Percentiles rank a stretch among this genome's conserved stretches.
These are phyloP conservation scores for Tulasnella sp. DNA, from an alignment of 768 basidiomycete genomes.

Conservation along the genomic window DNA sequence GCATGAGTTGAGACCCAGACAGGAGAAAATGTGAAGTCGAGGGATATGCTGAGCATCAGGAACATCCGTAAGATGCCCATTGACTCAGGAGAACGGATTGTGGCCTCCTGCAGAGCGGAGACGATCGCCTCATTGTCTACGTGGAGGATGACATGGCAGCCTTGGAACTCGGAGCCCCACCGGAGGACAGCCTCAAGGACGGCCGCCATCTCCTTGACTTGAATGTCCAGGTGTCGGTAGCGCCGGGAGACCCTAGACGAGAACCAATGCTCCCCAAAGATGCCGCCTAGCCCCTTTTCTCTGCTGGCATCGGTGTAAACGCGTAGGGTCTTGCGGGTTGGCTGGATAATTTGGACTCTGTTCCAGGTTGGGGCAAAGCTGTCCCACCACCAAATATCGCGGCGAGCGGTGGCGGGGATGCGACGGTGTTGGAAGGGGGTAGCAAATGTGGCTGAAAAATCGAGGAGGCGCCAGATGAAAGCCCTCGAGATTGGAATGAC, in stretches of 20 bases:
- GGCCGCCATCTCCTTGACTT: constrained; percentile 33
- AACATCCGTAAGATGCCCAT: constrained; percentile 22
- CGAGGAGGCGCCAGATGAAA: constrained; percentile 29
- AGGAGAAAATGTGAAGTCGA: constrained; percentile 22
- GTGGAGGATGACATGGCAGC: constrained; percentile 30
- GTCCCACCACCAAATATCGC: constrained; percentile 34
- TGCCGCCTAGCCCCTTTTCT: constrained; percentile 28
- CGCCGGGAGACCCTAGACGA: constrained; percentile 26
- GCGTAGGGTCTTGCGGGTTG: constrained; percentile 13
- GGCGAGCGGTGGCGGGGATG: constrained; percentile 25
- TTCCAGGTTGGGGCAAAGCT: constrained; percentile 30
- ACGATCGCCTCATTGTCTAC: constrained; percentile 30
- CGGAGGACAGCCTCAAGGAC: constrained; percentile 31
- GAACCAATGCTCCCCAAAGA: constrained; percentile 28
- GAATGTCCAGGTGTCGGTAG: constrained; percentile 28
- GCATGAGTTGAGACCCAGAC: constrained; percentile 22
- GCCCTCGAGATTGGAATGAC: constrained; percentile 31
- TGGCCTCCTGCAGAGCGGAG: constrained; percentile 2
- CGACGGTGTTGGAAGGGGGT: constrained; percentile 25
- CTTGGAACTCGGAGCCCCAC: constrained; percentile 29
- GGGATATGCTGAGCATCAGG: constrained; percentile 20
- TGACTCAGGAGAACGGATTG: constrained; percentile 12
- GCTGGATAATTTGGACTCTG: constrained; percentile 25
- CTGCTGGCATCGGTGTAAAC: constrained; percentile 34
- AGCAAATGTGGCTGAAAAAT: constrained; percentile 27